Percentiles rank a stretch among this genome's conserved stretches.
These are phyloP conservation scores for Trypanosoma avium DNA, from an alignment of 208 protist genomes.

Conservation along the genomic window DNA sequence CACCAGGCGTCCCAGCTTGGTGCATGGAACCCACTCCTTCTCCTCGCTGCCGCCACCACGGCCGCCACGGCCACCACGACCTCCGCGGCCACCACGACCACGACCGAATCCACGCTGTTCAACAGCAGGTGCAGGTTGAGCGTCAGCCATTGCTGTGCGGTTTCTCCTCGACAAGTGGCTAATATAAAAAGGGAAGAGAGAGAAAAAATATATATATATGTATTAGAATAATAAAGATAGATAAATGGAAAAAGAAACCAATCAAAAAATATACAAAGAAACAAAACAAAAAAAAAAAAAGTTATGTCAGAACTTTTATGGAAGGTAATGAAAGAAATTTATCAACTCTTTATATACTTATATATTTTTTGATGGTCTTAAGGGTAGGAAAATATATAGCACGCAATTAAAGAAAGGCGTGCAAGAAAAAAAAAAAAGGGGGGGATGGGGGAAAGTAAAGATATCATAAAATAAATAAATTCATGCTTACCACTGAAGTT, in stretches of 20 bases:
- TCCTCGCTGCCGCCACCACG: slow-evolving; percentile 68
- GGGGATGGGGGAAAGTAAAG: too few relatives aligned
- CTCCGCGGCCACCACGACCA: slow-evolving; percentile 41
- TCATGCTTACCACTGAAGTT: too few relatives aligned
- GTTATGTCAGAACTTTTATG: too few relatives aligned
- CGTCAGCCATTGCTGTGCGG: slow-evolving; percentile 63
- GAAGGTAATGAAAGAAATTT: too few relatives aligned
- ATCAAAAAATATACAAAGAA: too few relatives aligned
- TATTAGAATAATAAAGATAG: slow-evolving; percentile 4
- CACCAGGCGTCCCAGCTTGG: slow-evolving; percentile 99
- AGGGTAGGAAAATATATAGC: too few relatives aligned
- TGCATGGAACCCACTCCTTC: slow-evolving; percentile 98
- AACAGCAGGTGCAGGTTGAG: slow-evolving; percentile 43
- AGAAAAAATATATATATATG: slow-evolving; percentile 11
- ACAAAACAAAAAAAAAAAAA: too few relatives aligned
- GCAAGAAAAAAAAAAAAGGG: slow-evolving; percentile 18
- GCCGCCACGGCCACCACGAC: slow-evolving; percentile 54
- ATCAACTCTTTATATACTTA: too few relatives aligned
- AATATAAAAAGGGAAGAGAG: not conserved
- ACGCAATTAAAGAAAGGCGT: too few relatives aligned
- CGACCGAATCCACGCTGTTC: slow-evolving; percentile 66
- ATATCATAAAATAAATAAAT: too few relatives aligned
- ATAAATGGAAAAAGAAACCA: not conserved
- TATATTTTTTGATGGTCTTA: too few relatives aligned
- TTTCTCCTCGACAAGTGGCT: slow-evolving; percentile 23